Evolutionary conservation across 306 rosid species (phyloP).

Genomic region (Ceratonia siliqua): DNA sequence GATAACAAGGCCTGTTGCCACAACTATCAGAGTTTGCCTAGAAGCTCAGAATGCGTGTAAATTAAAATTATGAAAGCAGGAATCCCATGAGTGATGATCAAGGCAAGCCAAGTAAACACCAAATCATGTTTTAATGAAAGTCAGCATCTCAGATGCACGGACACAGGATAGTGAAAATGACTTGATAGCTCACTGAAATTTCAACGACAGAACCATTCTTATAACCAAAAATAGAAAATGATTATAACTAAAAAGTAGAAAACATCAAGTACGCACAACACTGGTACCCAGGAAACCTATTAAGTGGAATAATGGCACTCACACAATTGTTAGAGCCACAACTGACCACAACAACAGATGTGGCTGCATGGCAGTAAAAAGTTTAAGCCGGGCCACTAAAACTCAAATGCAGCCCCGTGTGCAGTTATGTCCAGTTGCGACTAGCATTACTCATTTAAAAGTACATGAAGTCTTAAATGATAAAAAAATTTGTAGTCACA

Average conservation of each 20-base stretch:
- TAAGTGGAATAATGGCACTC: not conserved
- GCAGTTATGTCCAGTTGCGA: not conserved
- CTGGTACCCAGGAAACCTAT: constrained; percentile 1
- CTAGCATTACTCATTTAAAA: too few relatives aligned
- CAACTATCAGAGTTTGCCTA: not conserved
- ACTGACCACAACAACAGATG: not conserved
- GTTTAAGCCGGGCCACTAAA: not conserved
- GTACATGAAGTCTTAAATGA: not conserved
- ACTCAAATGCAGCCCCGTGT: not conserved
- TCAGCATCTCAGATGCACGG: not conserved
- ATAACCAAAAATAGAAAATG: not conserved
- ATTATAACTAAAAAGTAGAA: not conserved
- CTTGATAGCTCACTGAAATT: constrained; percentile 14
- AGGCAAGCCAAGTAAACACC: not conserved
- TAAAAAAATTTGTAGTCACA: too few relatives aligned
- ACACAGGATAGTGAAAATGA: not conserved
- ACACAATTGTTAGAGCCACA: not conserved
- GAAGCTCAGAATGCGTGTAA: not conserved
- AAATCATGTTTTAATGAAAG: not conserved
- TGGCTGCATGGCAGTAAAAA: not conserved
- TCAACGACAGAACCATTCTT: not conserved
- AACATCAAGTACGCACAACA: not conserved
- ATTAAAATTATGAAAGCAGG: not conserved
- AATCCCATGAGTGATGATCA: not conserved
- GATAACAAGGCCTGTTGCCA: constrained; percentile 2